Percentiles rank a stretch among this genome's conserved stretches.
Conservation (phyloP, 2,329 filamentous ascomycete genomes). For the Trichoderma pleuroti region DNA sequence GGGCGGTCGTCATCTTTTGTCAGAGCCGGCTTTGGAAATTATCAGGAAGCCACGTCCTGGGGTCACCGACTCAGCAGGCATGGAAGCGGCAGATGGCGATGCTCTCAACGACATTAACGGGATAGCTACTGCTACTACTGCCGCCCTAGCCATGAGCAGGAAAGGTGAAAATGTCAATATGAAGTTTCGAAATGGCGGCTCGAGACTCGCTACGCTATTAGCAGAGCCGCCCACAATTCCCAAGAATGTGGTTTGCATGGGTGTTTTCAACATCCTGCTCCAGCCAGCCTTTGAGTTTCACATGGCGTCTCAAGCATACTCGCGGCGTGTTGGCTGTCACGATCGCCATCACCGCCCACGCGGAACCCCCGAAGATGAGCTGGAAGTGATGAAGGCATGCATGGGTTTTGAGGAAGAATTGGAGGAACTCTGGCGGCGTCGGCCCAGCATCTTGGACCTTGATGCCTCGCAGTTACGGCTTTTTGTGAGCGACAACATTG, state of each 20-base stretch:
- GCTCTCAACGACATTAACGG: background rate
- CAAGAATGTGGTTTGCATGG: background rate
- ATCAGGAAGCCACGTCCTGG: background rate
- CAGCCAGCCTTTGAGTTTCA: background rate
- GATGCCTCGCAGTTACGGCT: background rate
- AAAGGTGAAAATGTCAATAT: background rate
- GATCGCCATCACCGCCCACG: conserved; percentile 4
- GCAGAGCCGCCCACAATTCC: background rate
- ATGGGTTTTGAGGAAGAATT: background rate
- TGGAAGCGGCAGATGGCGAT: background rate
- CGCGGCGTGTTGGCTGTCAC: background rate
- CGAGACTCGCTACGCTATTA: background rate
- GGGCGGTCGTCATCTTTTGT: background rate
- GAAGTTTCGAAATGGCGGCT: background rate
- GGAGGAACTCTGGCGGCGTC: background rate
- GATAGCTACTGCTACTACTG: background rate
- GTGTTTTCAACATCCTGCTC: background rate
- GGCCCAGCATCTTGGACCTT: background rate
- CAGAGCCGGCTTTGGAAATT: background rate
- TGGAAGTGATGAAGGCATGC: background rate
- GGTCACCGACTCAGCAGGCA: background rate
- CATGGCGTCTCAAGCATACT: conserved; percentile 6
- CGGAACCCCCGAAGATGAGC: background rate
- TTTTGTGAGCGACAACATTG: background rate
- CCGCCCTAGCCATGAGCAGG: background rate